Evolutionary conservation across 306 rosid species (phyloP).

Genomic region (Fragaria ananassa): DNA sequence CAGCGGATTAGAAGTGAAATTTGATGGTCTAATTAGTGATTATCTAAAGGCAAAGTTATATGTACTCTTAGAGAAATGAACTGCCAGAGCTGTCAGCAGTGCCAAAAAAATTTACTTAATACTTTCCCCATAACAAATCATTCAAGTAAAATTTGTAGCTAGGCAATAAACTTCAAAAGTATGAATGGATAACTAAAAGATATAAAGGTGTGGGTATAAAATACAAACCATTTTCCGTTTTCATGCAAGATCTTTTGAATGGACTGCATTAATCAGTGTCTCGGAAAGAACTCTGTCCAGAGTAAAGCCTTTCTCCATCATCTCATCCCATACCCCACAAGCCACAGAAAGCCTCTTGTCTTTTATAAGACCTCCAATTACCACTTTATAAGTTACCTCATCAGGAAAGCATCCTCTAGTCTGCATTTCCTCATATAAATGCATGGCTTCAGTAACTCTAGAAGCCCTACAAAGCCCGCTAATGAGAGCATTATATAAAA

Average conservation of each 20-base stretch:
- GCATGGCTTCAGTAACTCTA: constrained; percentile 59
- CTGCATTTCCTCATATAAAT: constrained; percentile 78
- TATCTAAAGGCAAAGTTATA: not conserved
- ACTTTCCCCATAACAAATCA: not conserved
- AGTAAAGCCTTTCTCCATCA: constrained; percentile 94
- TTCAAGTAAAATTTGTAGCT: not conserved
- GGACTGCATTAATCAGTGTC: constrained; percentile 56
- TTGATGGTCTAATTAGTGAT: not conserved
- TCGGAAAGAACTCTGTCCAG: constrained; percentile 62
- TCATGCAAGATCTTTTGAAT: constrained; percentile 44
- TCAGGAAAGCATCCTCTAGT: constrained; percentile 54
- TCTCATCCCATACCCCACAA: constrained; percentile 84
- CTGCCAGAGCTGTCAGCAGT: not conserved
- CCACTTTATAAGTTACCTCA: constrained; percentile 79
- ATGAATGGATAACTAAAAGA: not conserved
- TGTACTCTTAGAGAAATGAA: not conserved
- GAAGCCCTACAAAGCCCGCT: constrained; percentile 76
- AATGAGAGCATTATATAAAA: constrained; percentile 84
- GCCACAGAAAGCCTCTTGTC: constrained; percentile 58
- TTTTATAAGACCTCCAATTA: constrained; percentile 72
- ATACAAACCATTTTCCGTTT: constrained; percentile 13
- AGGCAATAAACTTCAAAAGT: not conserved
- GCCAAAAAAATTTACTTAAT: not conserved
- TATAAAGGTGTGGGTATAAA: not conserved
- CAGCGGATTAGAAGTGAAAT: not conserved